Base-by-base conservation (phyloP, 2,329 filamentous ascomycete genomes). In the Fusarium armeniacum region DNA sequence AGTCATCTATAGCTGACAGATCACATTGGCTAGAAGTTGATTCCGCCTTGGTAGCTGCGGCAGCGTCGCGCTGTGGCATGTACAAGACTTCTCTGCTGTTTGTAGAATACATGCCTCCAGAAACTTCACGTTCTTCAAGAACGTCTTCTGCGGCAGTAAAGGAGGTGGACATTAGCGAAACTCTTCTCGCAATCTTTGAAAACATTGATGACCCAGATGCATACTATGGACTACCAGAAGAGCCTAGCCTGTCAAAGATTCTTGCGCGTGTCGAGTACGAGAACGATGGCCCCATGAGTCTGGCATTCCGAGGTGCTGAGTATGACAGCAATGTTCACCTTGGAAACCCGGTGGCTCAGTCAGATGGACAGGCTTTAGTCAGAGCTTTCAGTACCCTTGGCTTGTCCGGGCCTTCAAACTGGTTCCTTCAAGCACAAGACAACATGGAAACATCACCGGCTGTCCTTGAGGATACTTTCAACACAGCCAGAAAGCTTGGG, bases 171-270 rank as follows among this genome's bases (percentile, higher is more conserved):
- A 87, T 92, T 9, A 85, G 87, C 5, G 88, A 92, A 32, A 84
- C 97, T 2, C 83, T 98, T 15, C 85, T 97, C 45, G 84, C 87
- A 1, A 94, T 99, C 4, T 99, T 96, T 77, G 91, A 93, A 76
- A 95, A 93, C 65, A 92, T 99, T 47, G 94, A 98, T 76, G 97
- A 99, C 75, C 95, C 94, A 3, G 96, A 99, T 78, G 91, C 94
- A 1, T 99, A 97, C 78, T 99, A 99, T 76, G 97, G 96, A 6
- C 86, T 98, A 10, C 88, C 93, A 43, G 92, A 97, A 78, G 88
- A 88, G 41, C 87, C 93, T 9, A 94, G 90, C 60, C 81, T 99
- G 18, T 84, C 87, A 18, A 93, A 91, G 13, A 91, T 98, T 1
- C 83, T 98, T 62, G 88, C 91, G 52, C 90, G 93, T 12, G 85